phyloP scores from a whole-genome alignment of 495 filamentous ascomycete species.

The Aspergillus panamensis region DNA sequence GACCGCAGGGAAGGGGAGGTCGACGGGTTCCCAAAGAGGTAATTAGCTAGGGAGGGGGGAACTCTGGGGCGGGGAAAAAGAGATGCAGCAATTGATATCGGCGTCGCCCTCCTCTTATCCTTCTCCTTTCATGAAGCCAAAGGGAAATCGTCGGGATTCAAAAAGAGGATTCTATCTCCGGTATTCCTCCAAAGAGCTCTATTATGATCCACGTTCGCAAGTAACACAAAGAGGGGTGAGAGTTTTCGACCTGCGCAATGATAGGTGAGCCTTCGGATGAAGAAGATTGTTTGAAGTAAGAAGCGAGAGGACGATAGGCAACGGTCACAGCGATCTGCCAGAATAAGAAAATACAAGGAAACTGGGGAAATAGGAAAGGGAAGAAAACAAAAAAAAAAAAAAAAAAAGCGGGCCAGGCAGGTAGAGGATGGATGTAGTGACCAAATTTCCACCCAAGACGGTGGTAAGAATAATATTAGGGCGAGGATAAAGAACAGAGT shows the following conservation, averaged over 20 bases:
- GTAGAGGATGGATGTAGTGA: neutral
- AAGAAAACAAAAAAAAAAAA: neutral
- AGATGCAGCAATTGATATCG: neutral
- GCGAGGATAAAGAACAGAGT: conserved; percentile 5
- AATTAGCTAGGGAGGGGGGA: conserved; percentile 9
- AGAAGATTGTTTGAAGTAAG: conserved; percentile 3
- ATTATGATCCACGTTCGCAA: conserved; percentile 3
- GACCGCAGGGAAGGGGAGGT: neutral
- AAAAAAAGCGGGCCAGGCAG: neutral
- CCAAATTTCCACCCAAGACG: conserved; percentile 6
- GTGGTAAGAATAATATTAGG: conserved; percentile 11
- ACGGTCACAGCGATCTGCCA: conserved; percentile 6
- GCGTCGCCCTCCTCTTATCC: neutral
- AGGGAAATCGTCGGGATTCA: neutral
- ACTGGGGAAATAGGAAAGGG: neutral
- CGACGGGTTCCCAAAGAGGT: conserved; percentile 11
- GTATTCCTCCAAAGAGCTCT: neutral
- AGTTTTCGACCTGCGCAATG: conserved; percentile 2
- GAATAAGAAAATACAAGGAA: no score
- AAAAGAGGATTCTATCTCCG: neutral
- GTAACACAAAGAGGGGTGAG: conserved; percentile 17
- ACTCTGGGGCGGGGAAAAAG: neutral
- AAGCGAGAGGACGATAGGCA: neutral
- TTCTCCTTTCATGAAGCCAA: neutral
- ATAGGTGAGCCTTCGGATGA: conserved; percentile 8